phyloP scores from a whole-genome alignment of 768 basidiomycete species.

The Leccinum aurantiacum region DNA sequence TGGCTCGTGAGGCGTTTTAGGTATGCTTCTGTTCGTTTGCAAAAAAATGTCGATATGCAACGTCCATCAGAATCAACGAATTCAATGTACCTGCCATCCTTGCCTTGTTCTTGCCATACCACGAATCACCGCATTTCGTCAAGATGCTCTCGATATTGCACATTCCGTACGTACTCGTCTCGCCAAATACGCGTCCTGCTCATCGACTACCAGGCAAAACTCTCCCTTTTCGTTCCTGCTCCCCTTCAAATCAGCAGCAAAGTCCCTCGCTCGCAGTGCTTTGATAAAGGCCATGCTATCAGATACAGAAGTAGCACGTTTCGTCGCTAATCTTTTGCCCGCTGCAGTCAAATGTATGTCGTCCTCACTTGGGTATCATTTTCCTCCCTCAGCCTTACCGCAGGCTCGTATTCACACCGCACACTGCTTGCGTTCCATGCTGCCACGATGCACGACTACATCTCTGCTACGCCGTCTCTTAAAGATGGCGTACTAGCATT shows the following conservation, averaged over 20 bases:
- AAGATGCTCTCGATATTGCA: slow-evolving; percentile 90
- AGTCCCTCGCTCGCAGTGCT: slow-evolving; percentile 67
- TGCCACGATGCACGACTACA: slow-evolving; percentile 74
- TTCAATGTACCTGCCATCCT: slow-evolving; percentile 84
- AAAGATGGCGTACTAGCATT: slow-evolving; percentile 68
- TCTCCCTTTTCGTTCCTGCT: slow-evolving; percentile 68
- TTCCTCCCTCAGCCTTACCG: slow-evolving; percentile 6
- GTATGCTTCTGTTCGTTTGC: slow-evolving; percentile 40
- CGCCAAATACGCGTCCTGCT: neutral
- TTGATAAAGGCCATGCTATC: slow-evolving; percentile 78
- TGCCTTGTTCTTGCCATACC: slow-evolving; percentile 87
- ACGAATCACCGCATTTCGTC: slow-evolving; percentile 90
- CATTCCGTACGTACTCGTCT: slow-evolving; percentile 51
- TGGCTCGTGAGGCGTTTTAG: slow-evolving; percentile 95
- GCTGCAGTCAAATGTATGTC: slow-evolving; percentile 45
- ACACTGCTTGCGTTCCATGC: slow-evolving; percentile 82
- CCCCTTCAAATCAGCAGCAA: slow-evolving; percentile 74
- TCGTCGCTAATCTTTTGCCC: slow-evolving; percentile 66
- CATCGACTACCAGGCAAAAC: slow-evolving; percentile 44
- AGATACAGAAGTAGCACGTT: slow-evolving; percentile 69
- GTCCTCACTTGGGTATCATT: neutral
- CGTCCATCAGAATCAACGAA: slow-evolving; percentile 71
- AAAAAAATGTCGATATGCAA: neutral
- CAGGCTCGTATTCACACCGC: slow-evolving; percentile 53
- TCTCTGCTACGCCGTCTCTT: slow-evolving; percentile 54